Evolutionary conservation across 2,329 filamentous ascomycete species (phyloP).

Genomic region (Tolypocladium inflatum): DNA sequence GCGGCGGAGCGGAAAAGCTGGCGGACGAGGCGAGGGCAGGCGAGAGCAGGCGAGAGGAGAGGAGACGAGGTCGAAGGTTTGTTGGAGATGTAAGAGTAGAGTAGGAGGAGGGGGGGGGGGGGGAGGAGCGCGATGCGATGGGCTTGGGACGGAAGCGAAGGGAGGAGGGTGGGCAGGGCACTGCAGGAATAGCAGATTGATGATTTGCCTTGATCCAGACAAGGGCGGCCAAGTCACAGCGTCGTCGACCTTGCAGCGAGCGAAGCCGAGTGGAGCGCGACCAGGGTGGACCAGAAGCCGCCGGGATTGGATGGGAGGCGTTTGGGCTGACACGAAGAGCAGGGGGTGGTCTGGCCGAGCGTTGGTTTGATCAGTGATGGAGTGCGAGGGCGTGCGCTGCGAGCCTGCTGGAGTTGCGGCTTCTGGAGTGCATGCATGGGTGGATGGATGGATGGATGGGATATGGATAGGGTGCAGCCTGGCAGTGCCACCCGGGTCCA

Average conservation of each 20-base stretch:
- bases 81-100: slow-evolving; percentile 1
- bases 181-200: slow-evolving; percentile 3
- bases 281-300: slow-evolving; percentile 5
- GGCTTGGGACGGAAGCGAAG: slow-evolving; percentile 3
- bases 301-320: slow-evolving; percentile 6
- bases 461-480: neutral
- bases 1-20: neutral
- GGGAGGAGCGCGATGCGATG: neutral
- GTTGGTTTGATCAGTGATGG: slow-evolving; percentile 2
- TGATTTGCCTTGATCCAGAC: slow-evolving; percentile 8
- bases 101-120: slow-evolving; percentile 6
- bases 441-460: neutral
- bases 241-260: slow-evolving; percentile 6
- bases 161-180: slow-evolving; percentile 4
- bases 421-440: slow-evolving; percentile 2
- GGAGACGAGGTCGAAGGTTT: neutral
- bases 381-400: neutral
- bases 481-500: neutral
- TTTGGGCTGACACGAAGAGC: slow-evolving; percentile 3
- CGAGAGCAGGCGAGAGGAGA: neutral
- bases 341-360: slow-evolving; percentile 2
- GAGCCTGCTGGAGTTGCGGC: neutral
- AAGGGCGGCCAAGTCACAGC: slow-evolving; percentile 9
- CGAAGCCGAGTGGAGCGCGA: slow-evolving; percentile 10
- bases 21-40: neutral